A percentile compares a stretch with the other conserved stretches of the same genome.
Conservation (phyloP, 2,329 filamentous ascomycete species). For the Sporothrix protearum region DNA sequence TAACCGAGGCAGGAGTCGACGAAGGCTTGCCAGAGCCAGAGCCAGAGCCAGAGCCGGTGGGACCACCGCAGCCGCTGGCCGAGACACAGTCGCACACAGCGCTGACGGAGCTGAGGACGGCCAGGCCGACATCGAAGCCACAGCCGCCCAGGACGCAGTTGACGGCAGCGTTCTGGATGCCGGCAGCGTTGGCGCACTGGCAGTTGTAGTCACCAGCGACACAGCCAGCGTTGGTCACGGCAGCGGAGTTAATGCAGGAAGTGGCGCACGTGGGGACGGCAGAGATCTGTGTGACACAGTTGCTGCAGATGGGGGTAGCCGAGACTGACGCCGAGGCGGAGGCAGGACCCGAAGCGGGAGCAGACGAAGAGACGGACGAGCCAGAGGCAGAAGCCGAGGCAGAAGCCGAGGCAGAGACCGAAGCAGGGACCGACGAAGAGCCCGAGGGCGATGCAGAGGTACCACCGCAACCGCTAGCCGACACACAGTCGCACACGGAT, state of each 20-base stretch:
- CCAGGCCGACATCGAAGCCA: slow-evolving; percentile 5
- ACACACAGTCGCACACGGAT: not conserved
- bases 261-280: slow-evolving; percentile 14
- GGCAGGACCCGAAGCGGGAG: not conserved
- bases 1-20: not conserved
- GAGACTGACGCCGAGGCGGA: not conserved
- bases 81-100: slow-evolving; percentile 16
- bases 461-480: slow-evolving; percentile 8
- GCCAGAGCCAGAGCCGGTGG: not conserved
- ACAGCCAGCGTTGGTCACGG: slow-evolving; percentile 15
- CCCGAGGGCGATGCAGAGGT: not conserved
- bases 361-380: not conserved
- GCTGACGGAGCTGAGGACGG: not conserved
- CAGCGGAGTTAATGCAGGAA: slow-evolving; percentile 12
- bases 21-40: slow-evolving; percentile 1
- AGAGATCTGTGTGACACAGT: not conserved
- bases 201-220: slow-evolving; percentile 11
- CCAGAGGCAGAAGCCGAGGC: not conserved
- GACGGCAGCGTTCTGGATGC: slow-evolving; percentile 17
- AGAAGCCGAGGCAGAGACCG: not conserved
- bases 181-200: slow-evolving; percentile 15
- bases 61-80: slow-evolving; percentile 16
- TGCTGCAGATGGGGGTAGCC: not conserved
- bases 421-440: not conserved
- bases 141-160: slow-evolving; percentile 16